Evolutionary conservation across 345 rosid species (phyloP), one percentile per base, ranked within the genome.

Genomic region (Sonneratia alba): DNA sequence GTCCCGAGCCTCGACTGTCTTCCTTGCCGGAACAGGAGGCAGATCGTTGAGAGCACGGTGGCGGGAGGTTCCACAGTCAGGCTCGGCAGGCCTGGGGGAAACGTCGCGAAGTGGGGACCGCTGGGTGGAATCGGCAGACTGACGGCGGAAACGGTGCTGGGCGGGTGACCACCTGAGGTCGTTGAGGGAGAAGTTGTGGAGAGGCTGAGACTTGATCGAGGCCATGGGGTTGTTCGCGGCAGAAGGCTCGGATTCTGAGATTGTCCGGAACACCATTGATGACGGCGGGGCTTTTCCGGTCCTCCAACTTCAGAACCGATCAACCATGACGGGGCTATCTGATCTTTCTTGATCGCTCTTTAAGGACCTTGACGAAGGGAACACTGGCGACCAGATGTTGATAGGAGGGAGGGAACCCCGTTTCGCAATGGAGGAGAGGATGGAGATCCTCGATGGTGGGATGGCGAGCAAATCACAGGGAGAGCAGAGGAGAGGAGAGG

Each of bases 131-230:
- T 61, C 67, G 32, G 73, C 37, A 48, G 24, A 48, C 13, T 67
- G 75, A 36, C 61, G 69, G 48, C 68, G 64, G 38, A 24, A 24
- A 40, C 62, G 74, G 63, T 34, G n/a, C 72, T 75, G 42, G 72
- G 70, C 45, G 16, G 61, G 84, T 88, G 91, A 89, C 74, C 81
- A 84, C 19, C 83, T 86, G 61, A 84, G 83, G 47, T 55, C 66
- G 32, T 85, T 43, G 73, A 90, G 77, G 53, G 91, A 76, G 76
- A 88, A 93, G 79, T 87, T 85, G 82, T 91, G 93, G 61, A 91
- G 84, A 71, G 88, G 90, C 77, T 88, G 90, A 11, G 90, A 83
- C 81, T 89, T 88, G 56, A 38, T 67, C 27, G 69, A 38, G 22
- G 49, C 51, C 49, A 38, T 38, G 27, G 48, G 24, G 69, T 84